A percentile compares a stretch with the other conserved stretches of the same genome.
Evolutionary conservation across 805 yeast species (phyloP).

Genomic region (Suhomyces emberorum): DNA sequence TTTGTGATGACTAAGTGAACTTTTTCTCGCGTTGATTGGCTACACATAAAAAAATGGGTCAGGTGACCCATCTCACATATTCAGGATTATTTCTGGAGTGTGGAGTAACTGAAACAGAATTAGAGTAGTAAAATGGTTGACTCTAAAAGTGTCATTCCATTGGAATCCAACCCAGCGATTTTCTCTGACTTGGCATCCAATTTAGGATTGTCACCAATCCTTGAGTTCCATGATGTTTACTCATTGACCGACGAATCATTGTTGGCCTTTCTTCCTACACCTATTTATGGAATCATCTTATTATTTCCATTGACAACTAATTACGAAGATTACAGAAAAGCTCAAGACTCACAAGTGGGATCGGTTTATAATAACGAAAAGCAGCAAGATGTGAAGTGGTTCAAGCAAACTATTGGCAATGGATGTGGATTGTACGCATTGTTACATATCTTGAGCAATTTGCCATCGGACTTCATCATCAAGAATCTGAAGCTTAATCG

Average conservation of each 20-base stretch:
- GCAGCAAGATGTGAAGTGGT: conserved; percentile 57
- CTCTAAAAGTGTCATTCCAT: conserved; percentile 60
- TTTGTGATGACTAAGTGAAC: not conserved
- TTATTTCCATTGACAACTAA: conserved; percentile 73
- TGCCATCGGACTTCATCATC: conserved; percentile 45
- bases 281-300: conserved; percentile 69
- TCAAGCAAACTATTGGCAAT: conserved; percentile 77
- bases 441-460: conserved; percentile 54
- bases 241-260: conserved; percentile 84
- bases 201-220: conserved; percentile 61
- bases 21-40: not conserved
- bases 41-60: too few species aligned
- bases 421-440: conserved; percentile 93
- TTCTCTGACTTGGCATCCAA: conserved; percentile 66
- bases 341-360: conserved; percentile 31
- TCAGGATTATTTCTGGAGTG: too few species aligned
- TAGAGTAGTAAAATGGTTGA: conserved; percentile 9
- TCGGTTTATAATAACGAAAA: conserved; percentile 22
- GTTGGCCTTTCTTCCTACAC: conserved; percentile 76
- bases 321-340: conserved; percentile 51
- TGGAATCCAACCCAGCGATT: conserved; percentile 87
- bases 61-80: too few species aligned
- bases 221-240: conserved; percentile 75
- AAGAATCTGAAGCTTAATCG: conserved; percentile 31
- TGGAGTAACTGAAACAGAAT: too few species aligned